Base-by-base conservation (phyloP, 2,329 filamentous ascomycete genomes). In the Trichoderma endophyticum region DNA sequence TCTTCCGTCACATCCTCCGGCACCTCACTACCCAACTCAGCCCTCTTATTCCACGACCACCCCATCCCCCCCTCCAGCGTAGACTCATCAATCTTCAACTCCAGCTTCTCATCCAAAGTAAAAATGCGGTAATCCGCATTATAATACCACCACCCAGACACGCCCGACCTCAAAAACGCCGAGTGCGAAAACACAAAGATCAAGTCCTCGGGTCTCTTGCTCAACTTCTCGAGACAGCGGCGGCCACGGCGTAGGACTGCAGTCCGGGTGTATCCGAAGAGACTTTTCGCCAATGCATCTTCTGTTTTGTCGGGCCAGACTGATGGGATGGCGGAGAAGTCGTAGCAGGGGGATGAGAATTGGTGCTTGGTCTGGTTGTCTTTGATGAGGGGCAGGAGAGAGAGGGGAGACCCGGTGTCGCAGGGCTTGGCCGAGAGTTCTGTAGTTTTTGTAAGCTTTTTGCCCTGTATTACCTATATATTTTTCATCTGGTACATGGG, bases 101-200 rank as follows among this genome's bases (percentile, higher is more conserved):
- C 30, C 80, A 80, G 80, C 2, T 79, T 74, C 0, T 69, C 73
- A 6, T 73, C 61, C 74, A 89, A 89, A 21, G 88, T 84, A 75
- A 91, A 92, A 34, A 91, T 81, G 14, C 90, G 85, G 78, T 89
- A 92, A 76, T 92, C 90, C 12, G 86, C 87, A 73, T 92, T 92
- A 77, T 86, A 87, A 76, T 83, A 89, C 82, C 82, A 87, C 74
- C 82, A 82, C 2, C 88, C 86, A 9, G 84, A 85, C 8, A 92
- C 85, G 9, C 85, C 88, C 3, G 83, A 78, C n/a, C 89, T 82
- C 73, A 92, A 75, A 77, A 92, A 92, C 0, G 86, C 89, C 2
- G 90, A 89, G 80, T 92, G 90, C 2, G 87, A 88, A 4, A 92
- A 89, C 0, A 92, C 89, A 11, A 90, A 84, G 69, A 92, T 84